phyloP scores from a whole-genome alignment of 208 protist species.

The Tritrichomonas foetus region DNA sequence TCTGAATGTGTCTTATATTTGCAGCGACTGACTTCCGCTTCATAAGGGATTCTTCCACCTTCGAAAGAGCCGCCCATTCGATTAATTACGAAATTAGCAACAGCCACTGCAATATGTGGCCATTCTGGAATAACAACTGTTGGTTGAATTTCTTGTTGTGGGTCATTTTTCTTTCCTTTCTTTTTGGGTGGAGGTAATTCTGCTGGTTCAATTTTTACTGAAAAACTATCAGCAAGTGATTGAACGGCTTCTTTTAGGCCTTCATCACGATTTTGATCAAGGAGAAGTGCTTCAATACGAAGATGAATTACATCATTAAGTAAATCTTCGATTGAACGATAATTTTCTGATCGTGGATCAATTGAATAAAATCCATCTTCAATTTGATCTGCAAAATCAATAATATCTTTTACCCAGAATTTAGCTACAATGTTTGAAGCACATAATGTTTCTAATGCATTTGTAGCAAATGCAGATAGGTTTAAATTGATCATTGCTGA shows the following conservation, averaged over 20 bases:
- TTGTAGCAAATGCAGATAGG: not conserved
- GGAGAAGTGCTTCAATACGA: not conserved
- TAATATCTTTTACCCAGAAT: not conserved
- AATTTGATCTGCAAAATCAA: not conserved
- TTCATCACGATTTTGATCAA: not conserved
- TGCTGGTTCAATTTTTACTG: not conserved
- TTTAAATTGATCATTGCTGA: conserved; percentile 30
- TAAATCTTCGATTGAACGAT: not conserved
- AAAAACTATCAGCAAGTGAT: not conserved
- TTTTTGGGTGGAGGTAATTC: not conserved
- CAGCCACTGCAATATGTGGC: not conserved
- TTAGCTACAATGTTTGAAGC: not conserved
- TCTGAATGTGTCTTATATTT: conserved; percentile 37
- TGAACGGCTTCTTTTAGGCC: conserved; percentile 6
- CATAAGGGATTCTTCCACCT: conserved; percentile 21
- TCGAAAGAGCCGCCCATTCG: not conserved
- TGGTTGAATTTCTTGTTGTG: not conserved
- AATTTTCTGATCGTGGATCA: conserved; percentile 11
- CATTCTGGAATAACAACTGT: conserved; percentile 4
- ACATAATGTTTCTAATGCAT: conserved; percentile 7
- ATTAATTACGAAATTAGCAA: conserved; percentile 18
- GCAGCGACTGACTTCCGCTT: conserved; percentile 26
- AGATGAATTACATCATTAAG: conserved; percentile 23
- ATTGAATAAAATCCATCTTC: conserved; percentile 28
- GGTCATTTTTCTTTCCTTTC: not conserved